These are phyloP conservation scores for Anthracocystis setariae DNA, from an alignment of 1,284 basidiomycete species.

Conservation along the genomic window DNA sequence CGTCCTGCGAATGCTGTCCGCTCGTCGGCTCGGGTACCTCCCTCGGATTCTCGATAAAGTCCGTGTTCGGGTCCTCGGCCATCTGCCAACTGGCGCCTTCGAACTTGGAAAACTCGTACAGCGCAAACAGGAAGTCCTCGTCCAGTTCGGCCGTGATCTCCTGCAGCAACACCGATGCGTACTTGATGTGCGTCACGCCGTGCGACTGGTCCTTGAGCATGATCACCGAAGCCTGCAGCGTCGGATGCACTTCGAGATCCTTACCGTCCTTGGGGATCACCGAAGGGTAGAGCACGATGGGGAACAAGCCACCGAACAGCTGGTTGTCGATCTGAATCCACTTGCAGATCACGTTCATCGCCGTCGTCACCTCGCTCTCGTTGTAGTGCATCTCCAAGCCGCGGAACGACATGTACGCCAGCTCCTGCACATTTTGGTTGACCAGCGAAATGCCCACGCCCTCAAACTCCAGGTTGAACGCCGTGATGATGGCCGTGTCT, in stretches of 20 bases:
- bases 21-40: conserved; percentile 82
- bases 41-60: conserved; percentile 80
- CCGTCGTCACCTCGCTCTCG: conserved; percentile 82
- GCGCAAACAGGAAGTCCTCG: conserved; percentile 92
- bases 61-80: conserved; percentile 42
- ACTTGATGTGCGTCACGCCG: conserved; percentile 96
- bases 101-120: conserved; percentile 91
- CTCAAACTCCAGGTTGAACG: conserved; percentile 81
- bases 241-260: conserved; percentile 83
- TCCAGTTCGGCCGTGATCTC: conserved; percentile 95
- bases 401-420: conserved; percentile 86
- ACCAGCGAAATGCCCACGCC: conserved; percentile 93
- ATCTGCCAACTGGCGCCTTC: conserved; percentile 72
- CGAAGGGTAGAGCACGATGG: conserved; percentile 94
- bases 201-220: conserved; percentile 88
- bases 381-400: conserved; percentile 86
- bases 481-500: conserved; percentile 77
- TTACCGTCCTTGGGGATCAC: conserved; percentile 84
- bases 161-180: conserved; percentile 92
- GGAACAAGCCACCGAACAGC: conserved; percentile 93
- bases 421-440: conserved; percentile 86
- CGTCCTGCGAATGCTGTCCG: conserved; percentile 69
- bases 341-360: conserved; percentile 84
- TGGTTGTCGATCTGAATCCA: conserved; percentile 92
- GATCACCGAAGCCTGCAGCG: conserved; percentile 86